Evolutionary conservation across 2,329 filamentous ascomycete genomes (phyloP).

Genomic region (Colletotrichum sp.): DNA sequence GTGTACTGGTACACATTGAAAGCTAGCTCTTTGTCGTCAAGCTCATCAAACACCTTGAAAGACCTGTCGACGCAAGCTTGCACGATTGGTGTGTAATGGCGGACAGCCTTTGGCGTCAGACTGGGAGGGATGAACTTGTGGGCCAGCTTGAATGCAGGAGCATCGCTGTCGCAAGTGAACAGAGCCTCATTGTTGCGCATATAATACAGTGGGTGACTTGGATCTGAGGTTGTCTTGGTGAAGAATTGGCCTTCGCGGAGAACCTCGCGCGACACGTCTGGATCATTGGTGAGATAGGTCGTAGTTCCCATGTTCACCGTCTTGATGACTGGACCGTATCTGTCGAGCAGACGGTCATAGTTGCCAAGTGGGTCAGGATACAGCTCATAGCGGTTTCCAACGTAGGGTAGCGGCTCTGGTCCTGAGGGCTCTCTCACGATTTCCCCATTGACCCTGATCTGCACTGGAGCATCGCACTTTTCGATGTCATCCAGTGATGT

Average conservation of each 20-base stretch:
- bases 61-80: neutral
- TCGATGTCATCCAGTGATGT: constrained; percentile 1
- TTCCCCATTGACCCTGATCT: neutral
- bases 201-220: neutral
- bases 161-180: neutral
- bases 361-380: constrained; percentile 5
- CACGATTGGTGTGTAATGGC: neutral
- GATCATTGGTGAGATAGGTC: constrained; percentile 1
- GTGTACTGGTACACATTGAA: constrained; percentile 11
- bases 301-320: constrained; percentile 3
- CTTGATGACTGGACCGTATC: neutral
- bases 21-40: neutral
- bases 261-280: neutral
- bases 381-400: constrained; percentile 4
- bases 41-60: neutral
- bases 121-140: constrained; percentile 1
- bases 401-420: neutral
- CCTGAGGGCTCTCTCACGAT: neutral
- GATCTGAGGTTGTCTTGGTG: constrained; percentile 6
- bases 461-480: neutral
- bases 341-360: neutral
- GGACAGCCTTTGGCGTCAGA: neutral
- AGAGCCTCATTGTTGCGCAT: constrained; percentile 2
- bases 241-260: neutral
- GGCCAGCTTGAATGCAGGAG: neutral